Percentiles rank a stretch among this genome's conserved stretches.
These are phyloP conservation scores for Clarireedia monteithiana DNA, from an alignment of 2,329 filamentous ascomycete genomes.

Conservation along the genomic window DNA sequence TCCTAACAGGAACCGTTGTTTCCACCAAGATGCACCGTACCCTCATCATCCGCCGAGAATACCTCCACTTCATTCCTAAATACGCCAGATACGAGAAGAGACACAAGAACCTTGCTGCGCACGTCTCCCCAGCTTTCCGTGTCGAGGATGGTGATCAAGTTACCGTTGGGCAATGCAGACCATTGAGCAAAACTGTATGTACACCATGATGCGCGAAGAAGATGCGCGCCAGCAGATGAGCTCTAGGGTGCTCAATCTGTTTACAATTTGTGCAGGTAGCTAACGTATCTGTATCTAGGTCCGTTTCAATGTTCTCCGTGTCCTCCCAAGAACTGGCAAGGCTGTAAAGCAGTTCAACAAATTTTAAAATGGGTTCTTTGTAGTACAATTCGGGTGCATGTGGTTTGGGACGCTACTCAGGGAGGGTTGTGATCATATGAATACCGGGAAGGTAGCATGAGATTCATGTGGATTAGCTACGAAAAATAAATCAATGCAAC, in stretches of 20 bases:
- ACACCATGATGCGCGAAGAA: conserved; percentile 4
- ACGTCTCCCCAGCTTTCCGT: conserved; percentile 99
- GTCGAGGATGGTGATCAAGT: conserved; percentile 99
- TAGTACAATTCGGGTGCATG: conserved; percentile 24
- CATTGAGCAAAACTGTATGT: conserved; percentile 98
- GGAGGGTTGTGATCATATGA: conserved; percentile 26
- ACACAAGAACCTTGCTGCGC: conserved; percentile 99
- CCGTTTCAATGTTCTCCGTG: conserved; percentile 99
- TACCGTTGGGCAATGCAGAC: conserved; percentile 98
- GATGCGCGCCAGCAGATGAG: neutral
- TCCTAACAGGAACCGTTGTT: conserved; percentile 97
- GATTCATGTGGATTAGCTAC: conserved; percentile 27
- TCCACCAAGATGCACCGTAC: conserved; percentile 99
- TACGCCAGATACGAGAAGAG: conserved; percentile 99
- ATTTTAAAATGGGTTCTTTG: conserved; percentile 61
- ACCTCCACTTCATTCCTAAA: conserved; percentile 99
- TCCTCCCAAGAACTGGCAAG: conserved; percentile 96
- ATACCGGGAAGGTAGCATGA: conserved; percentile 22
- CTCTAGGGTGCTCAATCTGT: neutral
- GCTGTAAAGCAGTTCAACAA: conserved; percentile 96
- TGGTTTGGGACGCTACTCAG: conserved; percentile 28
- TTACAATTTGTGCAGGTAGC: neutral
- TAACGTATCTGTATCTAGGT: conserved; percentile 48
- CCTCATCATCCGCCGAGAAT: conserved; percentile 98
- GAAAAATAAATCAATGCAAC: conserved; percentile 25